These are phyloP conservation scores for Schoenoplectus triqueter DNA, from an alignment of 202 grass and related monocot genomes.

Conservation along the genomic window DNA sequence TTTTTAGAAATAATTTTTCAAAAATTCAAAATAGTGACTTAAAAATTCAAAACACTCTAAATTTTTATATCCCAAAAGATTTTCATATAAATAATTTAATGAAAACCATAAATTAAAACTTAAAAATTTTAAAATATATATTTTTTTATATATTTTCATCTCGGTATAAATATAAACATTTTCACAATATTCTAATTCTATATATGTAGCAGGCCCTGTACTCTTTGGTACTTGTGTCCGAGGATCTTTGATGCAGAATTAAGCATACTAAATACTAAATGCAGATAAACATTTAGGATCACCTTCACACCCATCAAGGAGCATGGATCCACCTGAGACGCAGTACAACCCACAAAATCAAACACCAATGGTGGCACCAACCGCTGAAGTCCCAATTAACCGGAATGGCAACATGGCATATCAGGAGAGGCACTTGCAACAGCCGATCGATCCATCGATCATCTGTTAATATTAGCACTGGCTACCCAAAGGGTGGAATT, in stretches of 20 bases:
- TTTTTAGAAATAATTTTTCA: too few relatives aligned
- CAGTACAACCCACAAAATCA: not conserved
- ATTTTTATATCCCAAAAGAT: too few relatives aligned
- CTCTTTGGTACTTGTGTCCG: too few relatives aligned
- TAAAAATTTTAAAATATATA: too few relatives aligned
- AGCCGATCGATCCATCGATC: constrained; percentile 33
- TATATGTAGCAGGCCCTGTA: not conserved
- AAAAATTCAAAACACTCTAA: too few relatives aligned
- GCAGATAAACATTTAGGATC: not conserved
- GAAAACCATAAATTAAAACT: too few relatives aligned
- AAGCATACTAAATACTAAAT: not conserved
- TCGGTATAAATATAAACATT: too few relatives aligned
- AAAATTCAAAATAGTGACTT: too few relatives aligned
- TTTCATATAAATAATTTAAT: too few relatives aligned
- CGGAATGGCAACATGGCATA: not conserved
- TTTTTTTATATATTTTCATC: too few relatives aligned
- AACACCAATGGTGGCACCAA: not conserved
- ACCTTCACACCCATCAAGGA: not conserved
- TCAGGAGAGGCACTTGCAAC: not conserved
- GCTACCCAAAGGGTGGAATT: constrained; percentile 63
- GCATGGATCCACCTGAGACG: not conserved
- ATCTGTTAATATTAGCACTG: constrained; percentile 22
- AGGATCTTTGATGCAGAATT: too few relatives aligned
- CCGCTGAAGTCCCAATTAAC: not conserved
- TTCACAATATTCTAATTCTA: not conserved